phyloP scores from a whole-genome alignment of 176 grass and related monocot genomes.

The Zea luxurians region DNA sequence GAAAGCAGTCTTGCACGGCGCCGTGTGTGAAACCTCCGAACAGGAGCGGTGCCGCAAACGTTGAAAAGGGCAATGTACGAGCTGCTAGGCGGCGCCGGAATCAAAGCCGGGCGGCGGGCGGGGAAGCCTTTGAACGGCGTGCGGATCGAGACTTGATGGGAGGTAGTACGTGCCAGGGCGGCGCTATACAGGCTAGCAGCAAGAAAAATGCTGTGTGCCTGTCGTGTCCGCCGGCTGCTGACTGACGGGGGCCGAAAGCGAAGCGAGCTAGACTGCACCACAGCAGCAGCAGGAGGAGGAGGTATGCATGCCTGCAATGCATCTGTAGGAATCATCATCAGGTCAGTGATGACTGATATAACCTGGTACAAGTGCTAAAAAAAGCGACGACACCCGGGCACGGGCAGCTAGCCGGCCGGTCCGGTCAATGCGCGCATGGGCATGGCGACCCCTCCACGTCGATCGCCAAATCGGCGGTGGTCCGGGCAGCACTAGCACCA shows the following conservation, averaged over 20 bases:
- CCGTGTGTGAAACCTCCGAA: conserved; percentile 26
- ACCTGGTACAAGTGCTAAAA: not conserved
- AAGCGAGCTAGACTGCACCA: not conserved
- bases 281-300: not conserved
- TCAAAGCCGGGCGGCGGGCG: not conserved
- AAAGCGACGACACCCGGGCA: not conserved
- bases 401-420: not conserved
- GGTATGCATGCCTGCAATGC: not conserved
- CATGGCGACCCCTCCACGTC: not conserved
- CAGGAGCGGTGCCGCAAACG: conserved; percentile 18
- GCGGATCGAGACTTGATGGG: not conserved
- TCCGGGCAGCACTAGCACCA: not conserved
- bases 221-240: not conserved
- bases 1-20: not conserved
- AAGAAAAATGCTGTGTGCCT: no score
- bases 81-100: conserved; percentile 1
- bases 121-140: conserved; percentile 7
- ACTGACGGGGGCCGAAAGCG: not conserved
- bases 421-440: not conserved
- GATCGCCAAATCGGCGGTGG: not conserved
- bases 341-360: not conserved
- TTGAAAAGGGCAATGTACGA: conserved; percentile 14
- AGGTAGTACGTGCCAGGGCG: not conserved
- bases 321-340: not conserved
- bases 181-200: not conserved